These are phyloP conservation scores for Alternaria gaisen DNA, from an alignment of 2,329 filamentous ascomycete genomes.

Conservation along the genomic window DNA sequence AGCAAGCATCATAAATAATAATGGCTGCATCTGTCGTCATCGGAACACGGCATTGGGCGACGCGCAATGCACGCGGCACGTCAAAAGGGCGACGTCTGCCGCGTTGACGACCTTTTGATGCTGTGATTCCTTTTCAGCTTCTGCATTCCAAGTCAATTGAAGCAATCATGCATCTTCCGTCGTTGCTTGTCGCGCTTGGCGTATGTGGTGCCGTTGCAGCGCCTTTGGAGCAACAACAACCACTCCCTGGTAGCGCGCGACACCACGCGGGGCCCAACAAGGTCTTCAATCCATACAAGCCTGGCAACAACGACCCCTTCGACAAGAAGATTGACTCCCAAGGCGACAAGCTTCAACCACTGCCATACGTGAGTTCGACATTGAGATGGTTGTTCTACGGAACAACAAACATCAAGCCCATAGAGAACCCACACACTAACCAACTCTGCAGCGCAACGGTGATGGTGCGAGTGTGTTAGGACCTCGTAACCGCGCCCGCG, in stretches of 20 bases:
- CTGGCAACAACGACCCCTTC: constrained; percentile 67
- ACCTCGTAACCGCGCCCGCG: constrained; percentile 73
- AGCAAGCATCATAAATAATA: constrained; percentile 8
- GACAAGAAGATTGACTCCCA: constrained; percentile 70
- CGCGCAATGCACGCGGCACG: constrained; percentile 14
- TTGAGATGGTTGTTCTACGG: not conserved
- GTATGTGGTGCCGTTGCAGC: constrained; percentile 36
- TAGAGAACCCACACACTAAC: constrained; percentile 17
- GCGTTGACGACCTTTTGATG: not conserved
- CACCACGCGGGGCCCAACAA: constrained; percentile 38
- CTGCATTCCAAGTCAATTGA: constrained; percentile 28
- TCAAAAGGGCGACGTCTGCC: constrained; percentile 25
- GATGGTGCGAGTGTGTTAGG: constrained; percentile 72
- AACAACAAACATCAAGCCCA: not conserved
- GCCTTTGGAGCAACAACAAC: constrained; percentile 51
- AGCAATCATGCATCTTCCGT: constrained; percentile 41
- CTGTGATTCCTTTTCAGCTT: constrained; percentile 6
- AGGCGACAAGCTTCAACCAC: constrained; percentile 68
- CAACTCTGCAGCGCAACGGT: constrained; percentile 53
- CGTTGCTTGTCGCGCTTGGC: constrained; percentile 42
- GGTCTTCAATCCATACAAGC: constrained; percentile 63
- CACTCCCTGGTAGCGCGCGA: constrained; percentile 41
- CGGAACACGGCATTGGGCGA: constrained; percentile 36
- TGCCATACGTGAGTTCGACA: constrained; percentile 58
- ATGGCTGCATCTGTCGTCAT: constrained; percentile 47